Percentiles rank a stretch among this genome's conserved stretches.
Evolutionary conservation across 257 asterid genomes (phyloP).

Genomic region (Solanum medicagineum): DNA sequence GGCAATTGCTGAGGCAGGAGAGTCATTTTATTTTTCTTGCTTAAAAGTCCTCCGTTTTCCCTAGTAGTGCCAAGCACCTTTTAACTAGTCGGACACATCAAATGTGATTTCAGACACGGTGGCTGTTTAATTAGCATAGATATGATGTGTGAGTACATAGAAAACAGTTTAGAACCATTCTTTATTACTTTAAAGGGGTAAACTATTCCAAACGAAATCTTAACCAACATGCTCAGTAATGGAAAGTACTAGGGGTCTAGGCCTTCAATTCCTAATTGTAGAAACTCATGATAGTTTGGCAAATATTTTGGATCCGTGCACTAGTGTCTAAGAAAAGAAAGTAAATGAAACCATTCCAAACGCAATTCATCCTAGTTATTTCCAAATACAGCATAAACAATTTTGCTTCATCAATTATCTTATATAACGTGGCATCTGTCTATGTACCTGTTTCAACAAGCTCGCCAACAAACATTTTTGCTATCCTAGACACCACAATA

Average conservation of each 20-base stretch:
- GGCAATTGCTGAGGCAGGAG: neutral
- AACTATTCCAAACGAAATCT: neutral
- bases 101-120: neutral
- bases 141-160: neutral
- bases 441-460: constrained; percentile 54
- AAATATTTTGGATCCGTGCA: neutral
- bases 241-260: neutral
- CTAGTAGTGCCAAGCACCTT: neutral
- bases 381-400: neutral
- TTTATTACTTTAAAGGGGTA: neutral
- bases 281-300: neutral
- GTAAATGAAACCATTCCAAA: neutral
- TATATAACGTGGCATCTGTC: neutral
- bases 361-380: neutral
- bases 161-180: neutral
- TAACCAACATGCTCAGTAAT: neutral
- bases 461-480: constrained; percentile 92
- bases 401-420: neutral
- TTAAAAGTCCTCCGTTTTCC: neutral
- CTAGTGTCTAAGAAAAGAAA: neutral
- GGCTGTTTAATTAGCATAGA: neutral
- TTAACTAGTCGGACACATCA: neutral
- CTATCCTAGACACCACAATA: constrained; percentile 79
- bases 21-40: neutral
- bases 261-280: neutral